Conservation (phyloP, 345 rosid species). For the Populus euphratica region DNA sequence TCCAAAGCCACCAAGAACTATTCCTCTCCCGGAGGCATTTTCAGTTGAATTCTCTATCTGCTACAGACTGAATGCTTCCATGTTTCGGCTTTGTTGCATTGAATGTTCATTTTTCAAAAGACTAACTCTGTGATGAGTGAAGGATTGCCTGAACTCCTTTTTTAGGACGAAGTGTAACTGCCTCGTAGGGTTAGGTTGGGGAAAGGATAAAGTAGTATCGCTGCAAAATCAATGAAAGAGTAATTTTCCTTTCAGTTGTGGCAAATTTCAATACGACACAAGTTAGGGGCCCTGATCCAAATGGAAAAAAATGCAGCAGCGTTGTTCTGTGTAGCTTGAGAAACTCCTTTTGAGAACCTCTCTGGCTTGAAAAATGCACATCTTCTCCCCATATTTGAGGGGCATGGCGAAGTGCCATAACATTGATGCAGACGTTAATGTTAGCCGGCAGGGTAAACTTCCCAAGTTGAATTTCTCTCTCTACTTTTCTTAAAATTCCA, state of each 20-base stretch:
- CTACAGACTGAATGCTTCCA: too few species aligned
- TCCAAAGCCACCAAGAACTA: too few species aligned
- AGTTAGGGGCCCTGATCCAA: constrained; percentile 29
- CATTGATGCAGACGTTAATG: constrained; percentile 9
- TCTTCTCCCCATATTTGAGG: constrained; percentile 36
- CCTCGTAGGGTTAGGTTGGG: constrained; percentile 13
- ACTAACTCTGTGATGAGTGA: background rate
- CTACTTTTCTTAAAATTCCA: background rate
- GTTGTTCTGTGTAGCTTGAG: constrained; percentile 33
- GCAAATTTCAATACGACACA: constrained; percentile 33
- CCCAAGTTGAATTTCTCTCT: constrained; percentile 18
- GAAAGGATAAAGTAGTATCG: constrained; percentile 30
- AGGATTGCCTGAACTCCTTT: constrained; percentile 32
- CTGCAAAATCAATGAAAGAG: constrained; percentile 38
- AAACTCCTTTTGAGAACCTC: constrained; percentile 23
- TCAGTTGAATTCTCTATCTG: too few species aligned
- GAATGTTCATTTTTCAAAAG: background rate
- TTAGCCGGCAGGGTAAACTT: constrained; percentile 15
- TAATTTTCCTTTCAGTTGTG: constrained; percentile 24
- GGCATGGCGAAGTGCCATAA: constrained; percentile 22
- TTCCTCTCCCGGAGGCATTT: too few species aligned
- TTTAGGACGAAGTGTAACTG: constrained; percentile 16
- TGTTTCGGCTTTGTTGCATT: background rate
- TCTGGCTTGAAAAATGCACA: constrained; percentile 28
- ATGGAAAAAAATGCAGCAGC: constrained; percentile 20